Conservation (phyloP, 140 eudicot species). For the Cichorium intybus region DNA sequence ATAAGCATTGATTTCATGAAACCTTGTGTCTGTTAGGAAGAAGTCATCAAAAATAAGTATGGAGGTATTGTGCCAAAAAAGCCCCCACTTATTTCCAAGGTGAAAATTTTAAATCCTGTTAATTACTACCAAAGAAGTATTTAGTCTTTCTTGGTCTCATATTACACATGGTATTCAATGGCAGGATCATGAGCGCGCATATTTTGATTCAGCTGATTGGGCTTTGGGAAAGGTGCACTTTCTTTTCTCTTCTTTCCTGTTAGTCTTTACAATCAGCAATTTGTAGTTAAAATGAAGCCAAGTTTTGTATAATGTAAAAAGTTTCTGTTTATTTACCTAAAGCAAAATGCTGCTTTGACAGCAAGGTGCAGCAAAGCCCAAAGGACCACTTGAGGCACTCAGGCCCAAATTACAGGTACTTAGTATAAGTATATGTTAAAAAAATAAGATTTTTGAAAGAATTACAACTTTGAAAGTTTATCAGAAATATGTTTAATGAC, state of each 20-base stretch:
- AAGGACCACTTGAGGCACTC: constrained; percentile 99
- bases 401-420: constrained; percentile 92
- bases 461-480: too few relatives aligned
- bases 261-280: constrained; percentile 1
- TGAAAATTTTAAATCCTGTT: constrained; percentile 17
- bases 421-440: not conserved
- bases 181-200: constrained; percentile 97
- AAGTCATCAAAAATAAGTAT: constrained; percentile 69
- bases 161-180: constrained; percentile 13
- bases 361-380: constrained; percentile 98
- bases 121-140: not conserved
- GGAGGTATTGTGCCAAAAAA: constrained; percentile 93
- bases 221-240: constrained; percentile 86
- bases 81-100: constrained; percentile 96
- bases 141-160: constrained; percentile 4
- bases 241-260: not conserved
- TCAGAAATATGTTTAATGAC: too few relatives aligned
- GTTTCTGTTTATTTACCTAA: not conserved
- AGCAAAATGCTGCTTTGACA: constrained; percentile 28
- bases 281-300: not conserved
- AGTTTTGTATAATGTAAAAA: not conserved
- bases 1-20: constrained; percentile 4
- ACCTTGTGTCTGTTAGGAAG: constrained; percentile 54
- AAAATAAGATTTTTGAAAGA: not conserved
- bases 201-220: constrained; percentile 99